phyloP scores from a whole-genome alignment of 805 yeast species.

The Candida fluviatilis region DNA sequence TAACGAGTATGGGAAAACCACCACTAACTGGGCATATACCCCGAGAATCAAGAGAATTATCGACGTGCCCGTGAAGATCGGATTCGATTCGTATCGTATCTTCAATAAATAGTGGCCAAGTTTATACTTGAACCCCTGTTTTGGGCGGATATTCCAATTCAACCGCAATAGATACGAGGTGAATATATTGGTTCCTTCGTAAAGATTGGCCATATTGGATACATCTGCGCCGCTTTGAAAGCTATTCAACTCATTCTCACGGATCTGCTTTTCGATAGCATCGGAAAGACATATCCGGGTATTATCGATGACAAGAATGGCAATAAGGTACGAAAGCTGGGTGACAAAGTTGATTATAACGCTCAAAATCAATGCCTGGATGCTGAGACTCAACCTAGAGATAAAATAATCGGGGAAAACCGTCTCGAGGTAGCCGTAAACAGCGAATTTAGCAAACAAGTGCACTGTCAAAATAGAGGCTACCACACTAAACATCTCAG shows the following conservation, averaged over 20 bases:
- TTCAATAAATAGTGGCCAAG: constrained; percentile 32
- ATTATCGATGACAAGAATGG: constrained; percentile 65
- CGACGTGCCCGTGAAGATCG: constrained; percentile 10
- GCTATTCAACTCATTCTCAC: constrained; percentile 3
- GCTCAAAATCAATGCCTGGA: constrained; percentile 31
- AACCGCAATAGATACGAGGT: constrained; percentile 20
- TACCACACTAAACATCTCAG: neutral
- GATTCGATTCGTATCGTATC: constrained; percentile 29
- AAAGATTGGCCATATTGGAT: neutral
- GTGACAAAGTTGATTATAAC: constrained; percentile 56
- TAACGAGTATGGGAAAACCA: constrained; percentile 14
- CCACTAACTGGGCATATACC: constrained; percentile 16
- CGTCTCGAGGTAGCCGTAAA: neutral
- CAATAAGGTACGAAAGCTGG: constrained; percentile 60
- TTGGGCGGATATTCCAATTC: constrained; percentile 12
- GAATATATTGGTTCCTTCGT: constrained; percentile 24
- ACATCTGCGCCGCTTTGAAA: constrained; percentile 3
- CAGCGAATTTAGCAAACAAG: neutral
- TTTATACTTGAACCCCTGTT: constrained; percentile 19
- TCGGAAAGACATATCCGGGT: constrained; percentile 61
- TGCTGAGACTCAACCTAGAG: constrained; percentile 3
- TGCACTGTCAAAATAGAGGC: neutral
- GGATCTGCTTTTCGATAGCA: constrained; percentile 27
- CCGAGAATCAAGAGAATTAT: constrained; percentile 8
- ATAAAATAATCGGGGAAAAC: neutral